Conservation (phyloP, 2,329 filamentous ascomycete species). For the Dothistroma septosporum region DNA sequence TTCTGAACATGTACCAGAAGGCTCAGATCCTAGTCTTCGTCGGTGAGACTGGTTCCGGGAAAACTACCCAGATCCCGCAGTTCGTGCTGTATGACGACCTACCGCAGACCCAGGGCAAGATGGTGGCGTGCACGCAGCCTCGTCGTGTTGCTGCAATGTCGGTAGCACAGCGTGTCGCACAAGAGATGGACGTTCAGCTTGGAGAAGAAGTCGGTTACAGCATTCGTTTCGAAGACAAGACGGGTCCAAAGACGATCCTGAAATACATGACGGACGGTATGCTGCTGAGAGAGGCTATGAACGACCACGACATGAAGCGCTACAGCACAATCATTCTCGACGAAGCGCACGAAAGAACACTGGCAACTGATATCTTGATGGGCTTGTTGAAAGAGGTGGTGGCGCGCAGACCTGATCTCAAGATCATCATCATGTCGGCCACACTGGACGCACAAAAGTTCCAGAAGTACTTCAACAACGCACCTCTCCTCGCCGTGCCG, state of each 20-base stretch:
- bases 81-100: slow-evolving; percentile 97
- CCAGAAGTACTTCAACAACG: slow-evolving; percentile 93
- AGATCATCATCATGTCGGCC: slow-evolving; percentile 98
- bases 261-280: slow-evolving; percentile 99
- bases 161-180: slow-evolving; percentile 93
- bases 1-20: slow-evolving; percentile 85
- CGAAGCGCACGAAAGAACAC: slow-evolving; percentile 95
- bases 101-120: slow-evolving; percentile 77
- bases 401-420: slow-evolving; percentile 76
- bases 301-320: slow-evolving; percentile 83
- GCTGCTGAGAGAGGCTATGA: slow-evolving; percentile 92
- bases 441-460: slow-evolving; percentile 98
- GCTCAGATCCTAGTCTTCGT: slow-evolving; percentile 97
- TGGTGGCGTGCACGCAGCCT: slow-evolving; percentile 95
- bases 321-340: slow-evolving; percentile 99
- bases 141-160: slow-evolving; percentile 98
- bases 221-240: slow-evolving; percentile 97
- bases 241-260: slow-evolving; percentile 78
- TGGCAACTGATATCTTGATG: slow-evolving; percentile 97
- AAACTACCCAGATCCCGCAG: slow-evolving; percentile 98
- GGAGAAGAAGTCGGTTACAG: slow-evolving; percentile 97
- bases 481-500: slow-evolving; percentile 86
- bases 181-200: slow-evolving; percentile 90
- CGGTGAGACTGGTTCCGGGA: slow-evolving; percentile 97
- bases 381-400: slow-evolving; percentile 90